These are phyloP conservation scores for Aphanoascus verrucosus DNA, from an alignment of 2,329 filamentous ascomycete genomes.

Conservation along the genomic window DNA sequence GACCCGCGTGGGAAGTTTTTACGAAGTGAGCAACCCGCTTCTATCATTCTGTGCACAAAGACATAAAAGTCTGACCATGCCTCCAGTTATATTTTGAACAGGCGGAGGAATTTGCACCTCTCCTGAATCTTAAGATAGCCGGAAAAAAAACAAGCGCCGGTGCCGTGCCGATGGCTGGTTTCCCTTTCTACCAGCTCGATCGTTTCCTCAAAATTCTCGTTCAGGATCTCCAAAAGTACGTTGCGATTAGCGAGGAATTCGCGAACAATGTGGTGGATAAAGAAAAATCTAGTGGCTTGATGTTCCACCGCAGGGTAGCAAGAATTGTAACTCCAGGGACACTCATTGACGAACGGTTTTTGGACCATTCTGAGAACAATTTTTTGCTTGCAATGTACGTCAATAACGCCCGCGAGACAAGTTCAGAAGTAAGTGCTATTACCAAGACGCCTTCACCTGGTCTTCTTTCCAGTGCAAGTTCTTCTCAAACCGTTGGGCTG, in stretches of 20 bases:
- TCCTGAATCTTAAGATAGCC: conserved; percentile 78
- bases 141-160: conserved; percentile 69
- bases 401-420: conserved; percentile 21
- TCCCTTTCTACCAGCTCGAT: conserved; percentile 86
- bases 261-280: conserved; percentile 60
- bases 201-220: conserved; percentile 87
- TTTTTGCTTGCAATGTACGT: conserved; percentile 75
- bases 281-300: conserved; percentile 62
- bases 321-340: conserved; percentile 90
- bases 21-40: conserved; percentile 49
- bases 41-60: background rate
- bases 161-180: conserved; percentile 83
- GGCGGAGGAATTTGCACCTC: conserved; percentile 74
- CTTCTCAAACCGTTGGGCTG: conserved; percentile 53
- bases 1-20: conserved; percentile 89
- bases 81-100: conserved; percentile 78
- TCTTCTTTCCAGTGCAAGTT: conserved; percentile 23
- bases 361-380: conserved; percentile 88
- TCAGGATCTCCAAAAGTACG: conserved; percentile 78
- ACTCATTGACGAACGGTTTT: conserved; percentile 92
- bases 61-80: conserved; percentile 1
- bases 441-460: conserved; percentile 14
- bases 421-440: conserved; percentile 17
- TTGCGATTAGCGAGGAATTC: conserved; percentile 90
- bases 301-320: conserved; percentile 75